These are phyloP conservation scores for Phytophthora uliginosa DNA, from an alignment of 352 stramenopile species.

Conservation along the genomic window DNA sequence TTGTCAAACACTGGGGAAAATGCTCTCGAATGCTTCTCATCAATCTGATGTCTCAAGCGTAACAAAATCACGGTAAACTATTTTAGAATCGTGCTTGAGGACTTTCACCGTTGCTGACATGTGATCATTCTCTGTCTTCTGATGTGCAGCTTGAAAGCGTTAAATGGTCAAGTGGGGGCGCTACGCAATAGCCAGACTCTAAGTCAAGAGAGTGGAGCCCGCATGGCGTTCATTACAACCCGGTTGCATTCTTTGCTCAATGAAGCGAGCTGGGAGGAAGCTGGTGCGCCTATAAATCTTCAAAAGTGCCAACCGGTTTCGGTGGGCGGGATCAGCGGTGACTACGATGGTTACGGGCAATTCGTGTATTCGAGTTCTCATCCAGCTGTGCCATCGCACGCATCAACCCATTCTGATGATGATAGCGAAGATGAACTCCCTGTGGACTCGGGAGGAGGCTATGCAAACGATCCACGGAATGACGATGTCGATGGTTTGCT, in stretches of 20 bases:
- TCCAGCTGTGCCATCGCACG: not conserved
- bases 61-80: slow-evolving; percentile 17
- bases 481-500: slow-evolving; percentile 20
- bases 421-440: slow-evolving; percentile 27
- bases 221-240: slow-evolving; percentile 16
- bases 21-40: not conserved
- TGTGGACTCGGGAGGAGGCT: slow-evolving; percentile 16
- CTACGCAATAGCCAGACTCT: slow-evolving; percentile 18
- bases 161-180: slow-evolving; percentile 23
- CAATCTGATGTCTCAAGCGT: not conserved
- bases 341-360: slow-evolving; percentile 18
- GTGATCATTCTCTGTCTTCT: not conserved
- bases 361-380: slow-evolving; percentile 9
- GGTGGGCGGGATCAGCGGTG: slow-evolving; percentile 9
- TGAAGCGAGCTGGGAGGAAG: not conserved
- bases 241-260: slow-evolving; percentile 24
- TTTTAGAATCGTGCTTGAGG: not conserved
- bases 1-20: slow-evolving; percentile 7
- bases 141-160: slow-evolving; percentile 17
- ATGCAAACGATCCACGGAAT: slow-evolving; percentile 8
- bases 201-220: slow-evolving; percentile 12
- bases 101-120: not conserved
- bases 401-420: slow-evolving; percentile 24
- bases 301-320: not conserved
- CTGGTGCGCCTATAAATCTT: not conserved